Evolutionary conservation across 495 filamentous ascomycete species (phyloP).

Genomic region (Clavariopsis aquatica): DNA sequence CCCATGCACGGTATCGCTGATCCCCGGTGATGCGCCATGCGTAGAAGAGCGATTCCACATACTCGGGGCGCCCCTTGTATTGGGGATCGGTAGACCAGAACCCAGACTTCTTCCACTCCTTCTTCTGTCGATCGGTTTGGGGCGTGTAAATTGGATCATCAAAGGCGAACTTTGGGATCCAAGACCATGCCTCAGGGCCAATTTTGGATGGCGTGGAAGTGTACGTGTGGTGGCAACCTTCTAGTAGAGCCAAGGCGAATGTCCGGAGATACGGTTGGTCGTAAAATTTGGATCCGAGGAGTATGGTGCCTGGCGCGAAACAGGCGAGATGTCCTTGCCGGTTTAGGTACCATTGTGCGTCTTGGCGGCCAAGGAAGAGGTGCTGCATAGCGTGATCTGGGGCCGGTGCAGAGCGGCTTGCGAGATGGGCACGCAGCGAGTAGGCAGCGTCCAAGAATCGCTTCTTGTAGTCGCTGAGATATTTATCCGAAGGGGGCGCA

Average conservation of each 20-base stretch:
- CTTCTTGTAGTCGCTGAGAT: slow-evolving; percentile 30
- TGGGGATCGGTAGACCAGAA: slow-evolving; percentile 35
- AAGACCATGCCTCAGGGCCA: slow-evolving; percentile 38
- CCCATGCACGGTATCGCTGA: slow-evolving; percentile 36
- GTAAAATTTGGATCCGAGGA: slow-evolving; percentile 36
- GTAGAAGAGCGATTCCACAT: slow-evolving; percentile 43
- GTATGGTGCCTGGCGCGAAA: slow-evolving; percentile 39
- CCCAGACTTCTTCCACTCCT: slow-evolving; percentile 28
- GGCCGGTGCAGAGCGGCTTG: slow-evolving; percentile 33
- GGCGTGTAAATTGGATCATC: slow-evolving; percentile 30
- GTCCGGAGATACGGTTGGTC: slow-evolving; percentile 25
- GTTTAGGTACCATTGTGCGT: slow-evolving; percentile 34
- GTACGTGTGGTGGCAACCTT: slow-evolving; percentile 42
- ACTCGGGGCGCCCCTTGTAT: slow-evolving; percentile 42
- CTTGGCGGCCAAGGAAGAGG: slow-evolving; percentile 37
- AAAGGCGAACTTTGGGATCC: slow-evolving; percentile 36
- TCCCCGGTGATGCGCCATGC: slow-evolving; percentile 44
- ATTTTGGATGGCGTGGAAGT: slow-evolving; percentile 35
- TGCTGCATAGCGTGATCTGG: slow-evolving; percentile 35
- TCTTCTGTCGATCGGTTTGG: slow-evolving; percentile 6
- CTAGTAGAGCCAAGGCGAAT: slow-evolving; percentile 40
- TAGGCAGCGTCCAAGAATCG: slow-evolving; percentile 34
- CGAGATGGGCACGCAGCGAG: slow-evolving; percentile 36
- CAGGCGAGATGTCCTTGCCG: slow-evolving; percentile 38
- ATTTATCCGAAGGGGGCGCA: slow-evolving; percentile 29